Conservation (phyloP, 2,329 filamentous ascomycete species). For the Ophiocordyceps camponoti-leonardi region DNA sequence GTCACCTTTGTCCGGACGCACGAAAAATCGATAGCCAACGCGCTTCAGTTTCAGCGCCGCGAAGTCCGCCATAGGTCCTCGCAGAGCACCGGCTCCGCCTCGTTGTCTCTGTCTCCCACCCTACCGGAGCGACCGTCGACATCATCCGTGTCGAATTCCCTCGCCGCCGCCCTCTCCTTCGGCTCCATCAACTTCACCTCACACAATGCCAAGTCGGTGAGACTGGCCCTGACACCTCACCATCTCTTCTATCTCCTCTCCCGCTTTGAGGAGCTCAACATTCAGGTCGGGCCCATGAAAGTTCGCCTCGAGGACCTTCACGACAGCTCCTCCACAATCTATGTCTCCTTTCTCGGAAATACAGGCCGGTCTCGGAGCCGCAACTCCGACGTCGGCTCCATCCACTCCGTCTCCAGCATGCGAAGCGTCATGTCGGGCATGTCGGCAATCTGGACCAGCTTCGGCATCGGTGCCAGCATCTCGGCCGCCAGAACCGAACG, state of each 20-base stretch:
- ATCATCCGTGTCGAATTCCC: conserved; percentile 51
- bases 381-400: conserved; percentile 71
- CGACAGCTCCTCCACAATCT: conserved; percentile 73
- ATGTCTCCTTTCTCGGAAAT: conserved; percentile 86
- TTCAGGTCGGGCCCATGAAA: conserved; percentile 89
- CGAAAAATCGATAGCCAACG: conserved; percentile 93
- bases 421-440: conserved; percentile 96
- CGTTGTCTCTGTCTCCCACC: conserved; percentile 36
- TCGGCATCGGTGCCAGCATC: conserved; percentile 67
- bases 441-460: conserved; percentile 79
- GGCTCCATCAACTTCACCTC: conserved; percentile 75
- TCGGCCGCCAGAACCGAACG: conserved; percentile 72
- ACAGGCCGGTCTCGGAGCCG: conserved; percentile 60
- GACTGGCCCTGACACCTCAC: conserved; percentile 83
- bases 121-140: conserved; percentile 46
- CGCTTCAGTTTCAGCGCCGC: conserved; percentile 62
- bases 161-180: conserved; percentile 75
- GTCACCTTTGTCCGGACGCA: conserved; percentile 92
- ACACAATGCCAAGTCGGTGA: conserved; percentile 71
- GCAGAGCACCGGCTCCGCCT: conserved; percentile 43
- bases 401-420: conserved; percentile 91
- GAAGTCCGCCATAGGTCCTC: conserved; percentile 56
- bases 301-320: conserved; percentile 89
- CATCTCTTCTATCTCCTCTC: conserved; percentile 94
- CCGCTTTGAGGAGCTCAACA: conserved; percentile 81